Evolutionary conservation across 306 rosid genomes (phyloP).

Genomic region (Abrus pulchellus): DNA sequence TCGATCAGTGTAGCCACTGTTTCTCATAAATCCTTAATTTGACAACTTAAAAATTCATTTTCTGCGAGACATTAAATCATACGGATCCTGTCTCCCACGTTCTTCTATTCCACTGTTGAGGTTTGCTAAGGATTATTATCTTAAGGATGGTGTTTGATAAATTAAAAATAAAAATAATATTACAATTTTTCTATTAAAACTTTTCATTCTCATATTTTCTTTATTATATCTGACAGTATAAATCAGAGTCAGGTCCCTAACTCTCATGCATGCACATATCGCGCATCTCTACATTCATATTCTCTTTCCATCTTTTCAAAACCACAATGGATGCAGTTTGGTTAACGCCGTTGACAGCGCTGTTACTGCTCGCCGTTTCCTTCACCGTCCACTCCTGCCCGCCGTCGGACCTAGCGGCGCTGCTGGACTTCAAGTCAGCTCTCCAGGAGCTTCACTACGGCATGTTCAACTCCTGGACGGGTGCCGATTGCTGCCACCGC

Average conservation of each 20-base stretch:
- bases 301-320: neutral
- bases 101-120: neutral
- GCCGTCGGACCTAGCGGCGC: slow-evolving; percentile 72
- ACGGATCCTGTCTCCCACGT: neutral
- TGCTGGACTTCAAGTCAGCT: slow-evolving; percentile 65
- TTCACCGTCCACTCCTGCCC: slow-evolving; percentile 61
- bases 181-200: no score
- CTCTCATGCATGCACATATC: slow-evolving; percentile 6
- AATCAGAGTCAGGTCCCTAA: neutral
- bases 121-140: no score
- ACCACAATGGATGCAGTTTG: slow-evolving; percentile 40
- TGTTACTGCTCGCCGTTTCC: slow-evolving; percentile 43
- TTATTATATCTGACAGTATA: neutral
- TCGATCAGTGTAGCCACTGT: no score
- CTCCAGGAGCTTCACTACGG: slow-evolving; percentile 66
- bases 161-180: no score
- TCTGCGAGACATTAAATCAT: neutral
- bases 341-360: slow-evolving; percentile 2
- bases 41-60: neutral
- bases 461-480: slow-evolving; percentile 82
- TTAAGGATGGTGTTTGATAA: no score
- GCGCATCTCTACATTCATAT: neutral
- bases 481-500: slow-evolving; percentile 71
- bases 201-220: no score
- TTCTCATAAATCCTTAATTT: no score